Evolutionary conservation across 805 yeast genomes (phyloP).

Genomic region (Pichia exigua): DNA sequence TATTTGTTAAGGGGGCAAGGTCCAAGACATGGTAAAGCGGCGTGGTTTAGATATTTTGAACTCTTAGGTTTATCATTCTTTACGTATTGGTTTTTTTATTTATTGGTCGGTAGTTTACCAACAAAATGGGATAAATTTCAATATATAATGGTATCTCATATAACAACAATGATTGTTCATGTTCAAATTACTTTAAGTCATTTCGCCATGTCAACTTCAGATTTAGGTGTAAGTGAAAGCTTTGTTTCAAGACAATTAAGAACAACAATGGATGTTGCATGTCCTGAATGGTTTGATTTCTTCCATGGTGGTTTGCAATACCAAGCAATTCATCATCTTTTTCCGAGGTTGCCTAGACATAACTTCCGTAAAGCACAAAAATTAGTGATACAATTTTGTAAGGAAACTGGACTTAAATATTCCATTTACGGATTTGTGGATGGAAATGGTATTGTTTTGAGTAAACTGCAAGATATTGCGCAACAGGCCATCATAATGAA

Average conservation of each 20-base stretch:
- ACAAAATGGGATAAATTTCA: constrained; percentile 46
- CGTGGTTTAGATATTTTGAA: constrained; percentile 80
- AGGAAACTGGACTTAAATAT: constrained; percentile 67
- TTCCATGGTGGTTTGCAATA: constrained; percentile 90
- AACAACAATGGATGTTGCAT: constrained; percentile 92
- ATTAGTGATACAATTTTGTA: constrained; percentile 64
- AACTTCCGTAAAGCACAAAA: constrained; percentile 73
- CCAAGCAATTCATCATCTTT: constrained; percentile 84
- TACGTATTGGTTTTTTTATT: constrained; percentile 75
- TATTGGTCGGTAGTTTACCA: constrained; percentile 46
- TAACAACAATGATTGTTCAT: constrained; percentile 86
- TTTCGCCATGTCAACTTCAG: constrained; percentile 90
- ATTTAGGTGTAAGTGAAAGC: constrained; percentile 71
- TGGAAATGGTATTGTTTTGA: constrained; percentile 68
- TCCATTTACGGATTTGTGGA: constrained; percentile 76
- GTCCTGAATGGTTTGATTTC: constrained; percentile 88
- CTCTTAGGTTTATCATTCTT: constrained; percentile 61
- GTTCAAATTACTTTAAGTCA: constrained; percentile 87
- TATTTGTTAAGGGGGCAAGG: constrained; percentile 71
- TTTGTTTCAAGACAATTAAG: constrained; percentile 75
- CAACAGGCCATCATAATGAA: constrained; percentile 69
- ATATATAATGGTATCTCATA: constrained; percentile 65
- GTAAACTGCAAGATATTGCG: constrained; percentile 64
- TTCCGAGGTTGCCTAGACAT: constrained; percentile 85
- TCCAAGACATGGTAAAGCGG: constrained; percentile 74